Conservation (phyloP, 2,329 filamentous ascomycete species). For the Penicillium oxalicum region DNA sequence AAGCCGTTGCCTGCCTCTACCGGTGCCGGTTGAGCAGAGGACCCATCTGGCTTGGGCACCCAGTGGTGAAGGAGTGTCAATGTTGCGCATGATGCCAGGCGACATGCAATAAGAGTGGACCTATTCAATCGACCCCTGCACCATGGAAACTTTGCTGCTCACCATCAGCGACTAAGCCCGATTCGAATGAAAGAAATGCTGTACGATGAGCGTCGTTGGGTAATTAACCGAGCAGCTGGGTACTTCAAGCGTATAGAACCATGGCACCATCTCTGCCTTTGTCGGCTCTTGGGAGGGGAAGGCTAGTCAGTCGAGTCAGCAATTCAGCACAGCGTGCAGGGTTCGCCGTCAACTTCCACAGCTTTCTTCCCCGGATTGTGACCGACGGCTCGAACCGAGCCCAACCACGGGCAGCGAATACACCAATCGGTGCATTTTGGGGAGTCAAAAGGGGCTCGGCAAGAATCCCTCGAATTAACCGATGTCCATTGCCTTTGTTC, state of each 20-base stretch:
- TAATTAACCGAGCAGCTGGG: too few relatives aligned
- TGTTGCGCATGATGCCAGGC: slow-evolving; percentile 4
- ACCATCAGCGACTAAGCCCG: too few relatives aligned
- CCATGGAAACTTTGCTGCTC: too few relatives aligned
- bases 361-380: slow-evolving; percentile 7
- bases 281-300: too few relatives aligned
- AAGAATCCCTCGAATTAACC: slow-evolving; percentile 6
- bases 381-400: slow-evolving; percentile 6
- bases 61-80: not conserved
- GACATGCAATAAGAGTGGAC: not conserved
- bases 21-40: too few relatives aligned
- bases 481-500: not conserved
- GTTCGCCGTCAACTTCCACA: slow-evolving; percentile 2
- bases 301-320: too few relatives aligned
- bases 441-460: not conserved
- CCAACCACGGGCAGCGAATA: not conserved
- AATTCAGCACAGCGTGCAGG: not conserved
- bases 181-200: too few relatives aligned
- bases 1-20: too few relatives aligned
- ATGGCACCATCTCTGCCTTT: too few relatives aligned
- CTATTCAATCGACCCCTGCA: too few relatives aligned
- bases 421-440: slow-evolving; percentile 6
- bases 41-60: not conserved
- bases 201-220: too few relatives aligned
- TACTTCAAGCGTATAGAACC: too few relatives aligned